Percentiles rank a stretch among this genome's conserved stretches.
Conservation (phyloP, 441 rosid genomes). For the Eutrema salsugineum region DNA sequence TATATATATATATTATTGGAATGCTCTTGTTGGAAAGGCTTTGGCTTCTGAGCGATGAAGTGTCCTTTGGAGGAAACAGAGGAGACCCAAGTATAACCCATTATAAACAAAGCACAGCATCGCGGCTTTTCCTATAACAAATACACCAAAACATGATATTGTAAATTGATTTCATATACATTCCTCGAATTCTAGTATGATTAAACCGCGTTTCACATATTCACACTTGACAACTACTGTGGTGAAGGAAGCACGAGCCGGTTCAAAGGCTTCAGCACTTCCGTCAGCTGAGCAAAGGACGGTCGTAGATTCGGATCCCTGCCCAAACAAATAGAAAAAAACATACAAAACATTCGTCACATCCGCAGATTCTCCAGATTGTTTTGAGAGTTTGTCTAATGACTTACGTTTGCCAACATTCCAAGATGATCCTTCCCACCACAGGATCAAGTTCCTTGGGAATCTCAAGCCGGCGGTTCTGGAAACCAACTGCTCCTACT, state of each 20-base stretch:
- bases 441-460: conserved; percentile 93
- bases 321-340: neutral
- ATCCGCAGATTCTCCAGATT: neutral
- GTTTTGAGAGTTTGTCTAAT: neutral
- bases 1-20: too few relatives aligned
- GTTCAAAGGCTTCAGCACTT: conserved; percentile 76
- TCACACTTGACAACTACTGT: conserved; percentile 17
- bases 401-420: conserved; percentile 96
- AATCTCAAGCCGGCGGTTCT: conserved; percentile 89
- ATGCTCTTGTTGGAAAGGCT: neutral
- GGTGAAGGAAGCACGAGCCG: conserved; percentile 58
- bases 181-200: neutral
- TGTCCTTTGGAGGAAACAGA: neutral
- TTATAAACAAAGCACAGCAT: conserved; percentile 9
- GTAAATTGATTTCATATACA: conserved; percentile 16
- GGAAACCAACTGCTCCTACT: conserved; percentile 99
- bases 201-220: conserved; percentile 7
- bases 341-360: neutral
- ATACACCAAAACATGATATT: conserved; percentile 10
- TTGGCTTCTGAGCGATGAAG: neutral
- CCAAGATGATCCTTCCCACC: conserved; percentile 80
- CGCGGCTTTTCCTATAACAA: conserved; percentile 13
- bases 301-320: conserved; percentile 94
- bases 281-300: conserved; percentile 75
- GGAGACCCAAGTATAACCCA: neutral